A percentile compares a stretch with the other conserved stretches of the same genome.
phyloP scores from a whole-genome alignment of 2,329 filamentous ascomycete genomes.

The Fusarium siculi region DNA sequence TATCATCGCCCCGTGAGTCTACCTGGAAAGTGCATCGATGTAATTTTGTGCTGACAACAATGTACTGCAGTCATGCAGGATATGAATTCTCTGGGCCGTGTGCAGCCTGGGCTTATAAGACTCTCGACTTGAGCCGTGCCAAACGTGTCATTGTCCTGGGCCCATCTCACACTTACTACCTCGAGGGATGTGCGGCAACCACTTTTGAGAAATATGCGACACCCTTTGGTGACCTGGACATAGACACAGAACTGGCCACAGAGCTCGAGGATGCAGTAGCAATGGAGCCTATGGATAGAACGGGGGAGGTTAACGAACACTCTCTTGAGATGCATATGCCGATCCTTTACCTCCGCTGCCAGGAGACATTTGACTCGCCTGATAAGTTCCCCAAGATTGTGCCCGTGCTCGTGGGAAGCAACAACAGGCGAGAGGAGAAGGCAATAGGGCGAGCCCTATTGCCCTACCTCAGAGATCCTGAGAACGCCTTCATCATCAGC shows the following conservation, averaged over 20 bases:
- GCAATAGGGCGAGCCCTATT: conserved; percentile 76
- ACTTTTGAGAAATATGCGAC: conserved; percentile 77
- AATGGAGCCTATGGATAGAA: conserved; percentile 62
- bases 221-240: conserved; percentile 74
- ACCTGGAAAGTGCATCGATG: accelerated
- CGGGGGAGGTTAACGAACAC: conserved; percentile 64
- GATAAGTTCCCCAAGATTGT: conserved; percentile 77
- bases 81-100: conserved; percentile 92
- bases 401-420: conserved; percentile 87
- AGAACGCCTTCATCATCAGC: conserved; percentile 86
- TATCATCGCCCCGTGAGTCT: conserved; percentile 89
- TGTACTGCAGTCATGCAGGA: conserved; percentile 79
- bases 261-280: conserved; percentile 55
- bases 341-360: conserved; percentile 84
- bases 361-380: conserved; percentile 60
- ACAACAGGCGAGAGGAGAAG: conserved; percentile 71
- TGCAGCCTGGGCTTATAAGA: conserved; percentile 94
- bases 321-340: conserved; percentile 97
- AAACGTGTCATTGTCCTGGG: conserved; percentile 94
- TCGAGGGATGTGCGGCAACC: conserved; percentile 81
- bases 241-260: conserved; percentile 69
- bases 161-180: conserved; percentile 88
- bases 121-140: conserved; percentile 80
- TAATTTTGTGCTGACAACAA: neutral
- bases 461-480: conserved; percentile 78